Percentiles rank a stretch among this genome's conserved stretches.
These are phyloP conservation scores for Heterobasidion irregulare DNA, from an alignment of 1,284 basidiomycete species.

Conservation along the genomic window DNA sequence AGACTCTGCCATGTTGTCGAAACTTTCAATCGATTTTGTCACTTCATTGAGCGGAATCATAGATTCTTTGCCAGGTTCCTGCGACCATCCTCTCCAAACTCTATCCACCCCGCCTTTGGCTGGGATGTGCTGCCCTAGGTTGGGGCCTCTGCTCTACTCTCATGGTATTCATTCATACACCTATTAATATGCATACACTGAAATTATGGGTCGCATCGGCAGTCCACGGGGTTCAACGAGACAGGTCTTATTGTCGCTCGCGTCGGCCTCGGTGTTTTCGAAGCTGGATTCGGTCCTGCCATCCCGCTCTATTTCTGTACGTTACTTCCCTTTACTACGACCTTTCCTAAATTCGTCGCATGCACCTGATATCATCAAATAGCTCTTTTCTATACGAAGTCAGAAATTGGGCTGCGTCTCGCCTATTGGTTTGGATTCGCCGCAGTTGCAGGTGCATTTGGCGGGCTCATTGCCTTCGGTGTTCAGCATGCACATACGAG, in stretches of 20 bases:
- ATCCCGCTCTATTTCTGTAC: slow-evolving; percentile 70
- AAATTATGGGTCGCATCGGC: not conserved
- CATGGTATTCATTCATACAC: slow-evolving; percentile 36
- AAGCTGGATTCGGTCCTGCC: slow-evolving; percentile 65
- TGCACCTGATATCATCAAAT: not conserved
- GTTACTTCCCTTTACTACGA: slow-evolving; percentile 13
- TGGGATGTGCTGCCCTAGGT: slow-evolving; percentile 55
- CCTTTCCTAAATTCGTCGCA: not conserved
- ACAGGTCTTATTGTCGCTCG: slow-evolving; percentile 49
- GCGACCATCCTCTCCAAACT: slow-evolving; percentile 60
- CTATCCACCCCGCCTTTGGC: slow-evolving; percentile 56
- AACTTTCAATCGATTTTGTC: not conserved
- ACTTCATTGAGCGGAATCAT: not conserved
- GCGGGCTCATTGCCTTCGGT: slow-evolving; percentile 68
- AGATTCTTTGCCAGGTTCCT: slow-evolving; percentile 70
- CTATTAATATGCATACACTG: not conserved
- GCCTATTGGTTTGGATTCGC: slow-evolving; percentile 78
- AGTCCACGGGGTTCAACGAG: slow-evolving; percentile 55
- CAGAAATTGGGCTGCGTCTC: slow-evolving; percentile 64
- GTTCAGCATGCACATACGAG: slow-evolving; percentile 47
- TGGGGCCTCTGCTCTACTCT: slow-evolving; percentile 66
- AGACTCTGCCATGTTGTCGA: not conserved
- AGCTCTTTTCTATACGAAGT: slow-evolving; percentile 73
- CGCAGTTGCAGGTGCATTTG: slow-evolving; percentile 72
- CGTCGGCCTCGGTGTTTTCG: slow-evolving; percentile 59